Base-by-base conservation (phyloP, 179 eudicot genomes). In the Beta lomatogona region DNA sequence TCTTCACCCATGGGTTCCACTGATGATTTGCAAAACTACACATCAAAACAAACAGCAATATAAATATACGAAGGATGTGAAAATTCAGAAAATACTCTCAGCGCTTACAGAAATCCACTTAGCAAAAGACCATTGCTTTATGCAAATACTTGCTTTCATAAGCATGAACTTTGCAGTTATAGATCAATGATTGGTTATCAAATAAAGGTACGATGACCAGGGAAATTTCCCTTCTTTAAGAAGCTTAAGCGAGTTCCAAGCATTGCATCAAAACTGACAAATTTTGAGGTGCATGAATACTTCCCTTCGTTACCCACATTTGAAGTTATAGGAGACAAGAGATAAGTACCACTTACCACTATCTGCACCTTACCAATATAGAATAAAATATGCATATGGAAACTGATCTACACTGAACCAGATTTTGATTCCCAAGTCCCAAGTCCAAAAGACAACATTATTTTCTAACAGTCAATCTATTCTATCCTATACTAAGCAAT, bases 1-100 rank as follows among this genome's bases (percentile, higher is more conserved):
- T 95, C 99, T 90, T 95, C 99, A 67, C 99, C 99, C 99, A 95
- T 95, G n/a, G 99, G 99, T 77, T 95, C 99, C 88, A 95, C 99
- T 9, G 98, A 90, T 69, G 98, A 88, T 90, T 95, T 95, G 91
- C 99, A 95, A 83, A 95, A 95, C 98, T 95, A 79, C 79, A 66
- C 44, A 41, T 78, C 36, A 71, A 52, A 61, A 46, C n/a, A 36
- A 57, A 22, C 31, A 65, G 45, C 16, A 50, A 9, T 19, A 44
- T 21, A 44, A 59, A 79, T 15, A 82, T 5, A 11, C 58, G 53
- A 16, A 79, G 65, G 44, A 74, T 41, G 19, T 64, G 9, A 50
- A 19, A 22, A 36, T 21, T 13, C 44, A 53, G 1, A 19, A 19
- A 36, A 11, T 53, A 57, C 21, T 69, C 45, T 52, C 65, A 21